Percentiles rank a stretch among this genome's conserved stretches.
These are phyloP conservation scores for Fusarium luffae DNA, from an alignment of 2,329 filamentous ascomycete genomes.

Conservation along the genomic window DNA sequence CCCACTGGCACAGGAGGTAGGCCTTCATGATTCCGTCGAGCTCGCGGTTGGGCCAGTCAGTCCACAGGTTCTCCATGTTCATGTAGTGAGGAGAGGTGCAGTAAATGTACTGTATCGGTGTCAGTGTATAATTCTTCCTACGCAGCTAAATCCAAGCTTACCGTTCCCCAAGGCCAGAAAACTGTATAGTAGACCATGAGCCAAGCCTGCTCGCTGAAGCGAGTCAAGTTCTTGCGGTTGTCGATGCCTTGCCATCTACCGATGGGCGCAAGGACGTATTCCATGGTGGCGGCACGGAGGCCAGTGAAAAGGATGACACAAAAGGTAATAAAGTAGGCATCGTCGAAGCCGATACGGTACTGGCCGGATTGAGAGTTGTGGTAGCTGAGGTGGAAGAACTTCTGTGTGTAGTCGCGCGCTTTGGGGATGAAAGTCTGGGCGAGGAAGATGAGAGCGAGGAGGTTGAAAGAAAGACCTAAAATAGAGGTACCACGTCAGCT, in stretches of 20 bases:
- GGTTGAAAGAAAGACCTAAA: slow-evolving; percentile 82
- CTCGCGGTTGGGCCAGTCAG: slow-evolving; percentile 83
- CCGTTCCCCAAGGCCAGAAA: slow-evolving; percentile 87
- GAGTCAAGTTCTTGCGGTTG: slow-evolving; percentile 78
- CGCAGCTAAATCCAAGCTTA: slow-evolving; percentile 57
- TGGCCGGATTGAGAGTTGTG: slow-evolving; percentile 73
- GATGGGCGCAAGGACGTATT: slow-evolving; percentile 84
- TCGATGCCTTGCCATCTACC: slow-evolving; percentile 78
- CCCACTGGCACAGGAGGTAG: slow-evolving; percentile 90
- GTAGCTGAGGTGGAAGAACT: slow-evolving; percentile 90
- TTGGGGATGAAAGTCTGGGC: slow-evolving; percentile 86
- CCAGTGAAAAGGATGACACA: slow-evolving; percentile 89
- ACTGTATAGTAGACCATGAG: slow-evolving; percentile 83
- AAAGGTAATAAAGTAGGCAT: slow-evolving; percentile 81
- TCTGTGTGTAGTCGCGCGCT: slow-evolving; percentile 80
- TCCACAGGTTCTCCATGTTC: slow-evolving; percentile 83
- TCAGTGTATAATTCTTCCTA: neutral
- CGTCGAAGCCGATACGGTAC: slow-evolving; percentile 83
- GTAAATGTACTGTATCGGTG: slow-evolving; percentile 76
- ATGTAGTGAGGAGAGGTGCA: slow-evolving; percentile 81
- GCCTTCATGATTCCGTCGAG: slow-evolving; percentile 80
- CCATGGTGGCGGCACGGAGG: slow-evolving; percentile 84
- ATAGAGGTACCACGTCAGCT: slow-evolving; percentile 40
- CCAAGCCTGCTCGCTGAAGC: slow-evolving; percentile 97
- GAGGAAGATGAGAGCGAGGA: slow-evolving; percentile 83